Evolutionary conservation across 1,139 yeast genomes (phyloP).

Genomic region (Saccharomyces uvarum): DNA sequence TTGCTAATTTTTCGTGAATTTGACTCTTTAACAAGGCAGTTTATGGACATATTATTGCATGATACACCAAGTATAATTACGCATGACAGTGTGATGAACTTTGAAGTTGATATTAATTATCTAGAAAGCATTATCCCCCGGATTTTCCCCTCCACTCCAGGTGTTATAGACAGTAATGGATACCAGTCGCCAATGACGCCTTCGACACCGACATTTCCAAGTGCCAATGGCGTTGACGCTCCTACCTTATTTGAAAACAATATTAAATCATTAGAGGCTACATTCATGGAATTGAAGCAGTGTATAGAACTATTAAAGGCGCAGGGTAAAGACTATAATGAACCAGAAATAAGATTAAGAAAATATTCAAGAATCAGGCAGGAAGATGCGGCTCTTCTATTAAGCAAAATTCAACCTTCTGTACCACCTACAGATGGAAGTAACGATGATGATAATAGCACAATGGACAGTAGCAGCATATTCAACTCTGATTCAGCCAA

Average conservation of each 20-base stretch:
- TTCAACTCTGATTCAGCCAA: constrained; percentile 2
- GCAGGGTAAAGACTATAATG: constrained; percentile 48
- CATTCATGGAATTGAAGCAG: constrained; percentile 55
- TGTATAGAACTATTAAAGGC: constrained; percentile 48
- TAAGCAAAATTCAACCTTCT: constrained; percentile 35
- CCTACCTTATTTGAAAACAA: constrained; percentile 31
- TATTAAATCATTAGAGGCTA: constrained; percentile 40
- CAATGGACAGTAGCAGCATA: constrained; percentile 12
- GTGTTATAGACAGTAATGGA: constrained; percentile 6
- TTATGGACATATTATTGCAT: constrained; percentile 52
- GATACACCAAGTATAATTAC: constrained; percentile 40
- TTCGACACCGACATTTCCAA: constrained; percentile 2
- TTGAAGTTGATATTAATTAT: constrained; percentile 54
- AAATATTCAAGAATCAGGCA: constrained; percentile 55
- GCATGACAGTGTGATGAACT: constrained; percentile 47
- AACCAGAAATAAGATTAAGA: constrained; percentile 47
- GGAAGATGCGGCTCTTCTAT: constrained; percentile 46
- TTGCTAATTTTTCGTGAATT: constrained; percentile 77
- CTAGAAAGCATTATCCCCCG: constrained; percentile 46
- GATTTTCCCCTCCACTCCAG: constrained; percentile 30
- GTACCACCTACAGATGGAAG: not conserved
- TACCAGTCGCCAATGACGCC: constrained; percentile 2
- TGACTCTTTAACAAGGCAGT: constrained; percentile 71
- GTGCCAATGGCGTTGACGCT: constrained; percentile 27
- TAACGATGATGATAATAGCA: constrained; percentile 4